Conservation (phyloP, 108 stramenopile genomes). For the Cyclotella cryptica region DNA sequence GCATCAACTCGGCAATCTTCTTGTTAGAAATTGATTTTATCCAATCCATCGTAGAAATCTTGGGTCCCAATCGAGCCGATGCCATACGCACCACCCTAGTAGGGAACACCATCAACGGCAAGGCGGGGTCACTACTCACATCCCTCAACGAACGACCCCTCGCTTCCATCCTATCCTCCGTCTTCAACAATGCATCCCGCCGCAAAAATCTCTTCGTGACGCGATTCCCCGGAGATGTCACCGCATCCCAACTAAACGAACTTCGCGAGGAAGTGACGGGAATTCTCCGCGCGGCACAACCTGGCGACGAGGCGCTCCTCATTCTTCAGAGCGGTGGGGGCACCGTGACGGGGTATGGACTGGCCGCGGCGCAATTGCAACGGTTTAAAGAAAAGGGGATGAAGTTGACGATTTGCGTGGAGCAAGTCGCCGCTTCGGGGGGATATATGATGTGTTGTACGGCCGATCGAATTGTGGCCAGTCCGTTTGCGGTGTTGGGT, state of each 20-base stretch:
- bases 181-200: slow-evolving; percentile 16
- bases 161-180: slow-evolving; percentile 54
- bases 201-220: slow-evolving; percentile 76
- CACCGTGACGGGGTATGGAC: slow-evolving; percentile 94
- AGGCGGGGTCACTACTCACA: slow-evolving; percentile 62
- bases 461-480: slow-evolving; percentile 82
- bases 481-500: slow-evolving; percentile 88
- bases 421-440: slow-evolving; percentile 93
- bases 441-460: slow-evolving; percentile 88
- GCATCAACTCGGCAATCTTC: slow-evolving; percentile 59
- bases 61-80: slow-evolving; percentile 77
- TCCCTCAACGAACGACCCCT: slow-evolving; percentile 79
- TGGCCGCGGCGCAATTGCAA: slow-evolving; percentile 88
- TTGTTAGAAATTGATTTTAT: slow-evolving; percentile 74
- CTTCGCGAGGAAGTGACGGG: slow-evolving; percentile 94
- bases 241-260: slow-evolving; percentile 80
- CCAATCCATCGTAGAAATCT: slow-evolving; percentile 58
- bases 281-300: slow-evolving; percentile 75
- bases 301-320: slow-evolving; percentile 90
- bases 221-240: slow-evolving; percentile 86
- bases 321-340: slow-evolving; percentile 91
- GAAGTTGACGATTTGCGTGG: slow-evolving; percentile 91
- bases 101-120: slow-evolving; percentile 64
- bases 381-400: slow-evolving; percentile 83
- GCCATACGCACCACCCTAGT: slow-evolving; percentile 71